A percentile compares a stretch with the other conserved stretches of the same genome.
phyloP scores from a whole-genome alignment of 805 yeast species.

The Ogataea minuta region DNA sequence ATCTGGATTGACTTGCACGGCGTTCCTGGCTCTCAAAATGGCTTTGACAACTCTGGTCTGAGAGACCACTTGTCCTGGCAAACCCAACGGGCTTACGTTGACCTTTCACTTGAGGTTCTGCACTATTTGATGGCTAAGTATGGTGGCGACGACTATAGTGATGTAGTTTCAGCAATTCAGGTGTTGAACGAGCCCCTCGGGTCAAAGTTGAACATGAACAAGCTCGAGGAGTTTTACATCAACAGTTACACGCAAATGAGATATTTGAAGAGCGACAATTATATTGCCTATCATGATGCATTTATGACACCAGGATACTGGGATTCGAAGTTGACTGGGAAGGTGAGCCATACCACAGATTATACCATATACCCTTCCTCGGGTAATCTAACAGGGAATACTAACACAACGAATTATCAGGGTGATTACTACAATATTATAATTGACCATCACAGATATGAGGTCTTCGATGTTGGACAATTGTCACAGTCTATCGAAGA shows the following conservation, averaged over 20 bases:
- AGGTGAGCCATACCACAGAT: slow-evolving; percentile 14
- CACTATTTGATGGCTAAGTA: slow-evolving; percentile 50
- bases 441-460: slow-evolving; percentile 88
- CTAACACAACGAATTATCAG: slow-evolving; percentile 12
- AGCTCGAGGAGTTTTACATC: slow-evolving; percentile 39
- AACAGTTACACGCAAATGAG: slow-evolving; percentile 46
- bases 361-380: slow-evolving; percentile 3
- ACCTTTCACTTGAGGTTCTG: slow-evolving; percentile 50
- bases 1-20: slow-evolving; percentile 81
- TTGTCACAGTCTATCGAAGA: slow-evolving; percentile 54
- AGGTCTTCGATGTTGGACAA: slow-evolving; percentile 72
- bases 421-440: slow-evolving; percentile 60
- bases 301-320: slow-evolving; percentile 55
- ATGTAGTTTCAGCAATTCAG: slow-evolving; percentile 67
- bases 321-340: slow-evolving; percentile 42
- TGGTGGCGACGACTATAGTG: slow-evolving; percentile 46
- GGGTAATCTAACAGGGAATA: slow-evolving; percentile 8
- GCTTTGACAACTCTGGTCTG: slow-evolving; percentile 78
- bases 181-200: slow-evolving; percentile 73
- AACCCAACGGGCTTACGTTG: slow-evolving; percentile 37
- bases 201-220: slow-evolving; percentile 43
- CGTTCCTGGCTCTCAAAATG: slow-evolving; percentile 82
- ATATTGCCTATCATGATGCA: slow-evolving; percentile 65
- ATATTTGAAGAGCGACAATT: slow-evolving; percentile 35
- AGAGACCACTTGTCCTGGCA: slow-evolving; percentile 51